These are phyloP conservation scores for Coemansia sp. DNA, from an alignment of 192 early-diverging fungal species.

Conservation along the genomic window DNA sequence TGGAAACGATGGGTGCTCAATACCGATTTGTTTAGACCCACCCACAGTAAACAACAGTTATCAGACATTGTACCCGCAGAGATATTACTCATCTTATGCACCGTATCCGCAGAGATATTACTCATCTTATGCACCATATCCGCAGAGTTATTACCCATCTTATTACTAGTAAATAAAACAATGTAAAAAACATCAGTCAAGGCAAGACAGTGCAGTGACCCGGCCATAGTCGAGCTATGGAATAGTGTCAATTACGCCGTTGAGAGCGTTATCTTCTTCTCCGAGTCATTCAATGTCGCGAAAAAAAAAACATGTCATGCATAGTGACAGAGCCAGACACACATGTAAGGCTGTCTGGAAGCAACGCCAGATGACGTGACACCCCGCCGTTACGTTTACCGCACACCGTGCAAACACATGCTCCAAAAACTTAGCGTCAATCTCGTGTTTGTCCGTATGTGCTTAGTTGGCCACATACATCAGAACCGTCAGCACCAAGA, in stretches of 20 bases:
- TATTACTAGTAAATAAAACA: no score
- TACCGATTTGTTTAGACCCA: no score
- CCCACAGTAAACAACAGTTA: no score
- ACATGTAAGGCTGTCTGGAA: neutral
- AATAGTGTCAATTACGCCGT: conserved; percentile 49
- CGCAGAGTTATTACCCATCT: no score
- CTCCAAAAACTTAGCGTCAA: conserved; percentile 60
- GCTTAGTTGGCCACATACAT: conserved; percentile 76
- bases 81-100: no score
- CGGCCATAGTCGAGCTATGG: conserved; percentile 71
- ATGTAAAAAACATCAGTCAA: conserved; percentile 20
- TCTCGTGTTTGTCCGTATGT: conserved; percentile 64
- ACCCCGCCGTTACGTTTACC: conserved; percentile 44
- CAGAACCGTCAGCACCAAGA: conserved; percentile 74
- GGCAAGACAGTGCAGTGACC: conserved; percentile 60
- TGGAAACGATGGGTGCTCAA: no score
- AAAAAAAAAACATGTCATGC: neutral
- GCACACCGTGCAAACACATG: conserved; percentile 60
- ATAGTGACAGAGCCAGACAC: no score
- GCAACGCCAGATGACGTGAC: conserved; percentile 32
- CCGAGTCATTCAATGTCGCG: conserved; percentile 33
- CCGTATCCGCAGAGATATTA: no score
- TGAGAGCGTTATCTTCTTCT: conserved; percentile 23
- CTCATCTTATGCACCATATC: no score
- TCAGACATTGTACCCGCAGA: no score